A percentile compares a stretch with the other conserved stretches of the same genome.
These are phyloP conservation scores for Zancudomyces culisetae DNA, from an alignment of 371 early-diverging fungal species.

Conservation along the genomic window DNA sequence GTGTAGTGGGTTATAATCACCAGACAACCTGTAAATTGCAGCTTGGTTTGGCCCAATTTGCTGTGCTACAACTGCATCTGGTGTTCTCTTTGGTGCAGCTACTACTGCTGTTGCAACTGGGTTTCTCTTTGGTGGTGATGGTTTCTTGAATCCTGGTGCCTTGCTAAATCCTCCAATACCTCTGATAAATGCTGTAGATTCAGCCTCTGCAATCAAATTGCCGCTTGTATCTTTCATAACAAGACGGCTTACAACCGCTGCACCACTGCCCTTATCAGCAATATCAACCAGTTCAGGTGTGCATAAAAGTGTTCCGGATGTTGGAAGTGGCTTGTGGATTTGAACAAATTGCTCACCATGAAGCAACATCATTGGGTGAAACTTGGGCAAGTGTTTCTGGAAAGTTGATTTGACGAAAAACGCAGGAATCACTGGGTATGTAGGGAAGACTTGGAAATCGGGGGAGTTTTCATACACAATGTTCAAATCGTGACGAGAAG, in stretches of 20 bases:
- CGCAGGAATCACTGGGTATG: conserved; percentile 75
- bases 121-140: conserved; percentile 31
- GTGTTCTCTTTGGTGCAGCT: conserved; percentile 54
- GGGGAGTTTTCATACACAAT: conserved; percentile 77
- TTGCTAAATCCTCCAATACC: conserved; percentile 82
- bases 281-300: conserved; percentile 68
- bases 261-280: conserved; percentile 90
- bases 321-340: conserved; percentile 61
- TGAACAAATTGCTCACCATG: conserved; percentile 94
- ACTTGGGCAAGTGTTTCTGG: conserved; percentile 59
- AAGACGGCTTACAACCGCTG: conserved; percentile 57
- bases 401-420: conserved; percentile 46
- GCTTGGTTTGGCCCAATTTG: conserved; percentile 81
- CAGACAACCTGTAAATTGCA: conserved; percentile 80
- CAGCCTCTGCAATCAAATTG: conserved; percentile 60
- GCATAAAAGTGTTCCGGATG: conserved; percentile 52
- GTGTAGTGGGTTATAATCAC: conserved; percentile 82
- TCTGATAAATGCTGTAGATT: conserved; percentile 83
- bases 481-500: conserved; percentile 59
- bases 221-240: conserved; percentile 56
- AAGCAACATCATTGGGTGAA: conserved; percentile 92
- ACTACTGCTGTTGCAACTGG: conserved; percentile 55
- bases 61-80: conserved; percentile 61
- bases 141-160: conserved; percentile 30
- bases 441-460: conserved; percentile 64